These are phyloP conservation scores for Takakia lepidozioides DNA, from an alignment of 225 moss, liverwort and hornwort species.

Conservation along the genomic window DNA sequence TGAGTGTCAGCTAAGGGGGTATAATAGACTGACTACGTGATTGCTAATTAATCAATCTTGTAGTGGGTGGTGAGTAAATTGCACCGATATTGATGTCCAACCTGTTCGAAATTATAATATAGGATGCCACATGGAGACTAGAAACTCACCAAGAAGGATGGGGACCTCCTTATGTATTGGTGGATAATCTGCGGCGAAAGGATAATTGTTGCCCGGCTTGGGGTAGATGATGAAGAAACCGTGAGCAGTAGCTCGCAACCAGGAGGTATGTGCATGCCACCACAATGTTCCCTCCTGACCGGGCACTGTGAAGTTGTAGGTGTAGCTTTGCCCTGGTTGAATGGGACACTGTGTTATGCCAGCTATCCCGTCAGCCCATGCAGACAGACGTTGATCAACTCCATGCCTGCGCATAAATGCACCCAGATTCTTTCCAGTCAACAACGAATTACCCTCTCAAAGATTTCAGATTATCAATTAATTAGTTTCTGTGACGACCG, in stretches of 20 bases:
- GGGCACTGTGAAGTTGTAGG: slow-evolving; percentile 38
- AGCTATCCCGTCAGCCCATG: slow-evolving; percentile 59
- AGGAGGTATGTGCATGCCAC: slow-evolving; percentile 61
- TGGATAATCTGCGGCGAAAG: slow-evolving; percentile 25
- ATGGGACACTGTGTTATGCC: slow-evolving; percentile 61
- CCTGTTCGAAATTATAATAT: too few species aligned
- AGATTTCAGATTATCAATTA: too few species aligned
- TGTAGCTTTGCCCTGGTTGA: slow-evolving; percentile 32
- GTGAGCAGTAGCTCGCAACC: slow-evolving; percentile 53
- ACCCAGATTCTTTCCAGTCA: too few species aligned
- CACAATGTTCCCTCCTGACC: slow-evolving; percentile 48
- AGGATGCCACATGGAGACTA: too few species aligned
- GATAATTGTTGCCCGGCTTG: slow-evolving; percentile 16
- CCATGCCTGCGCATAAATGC: slow-evolving; percentile 47
- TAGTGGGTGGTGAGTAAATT: too few species aligned
- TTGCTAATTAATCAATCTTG: too few species aligned
- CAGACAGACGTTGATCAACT: slow-evolving; percentile 24
- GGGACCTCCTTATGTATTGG: slow-evolving; percentile 21
- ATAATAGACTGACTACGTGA: too few species aligned
- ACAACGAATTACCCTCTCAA: too few species aligned
- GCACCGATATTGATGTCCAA: too few species aligned
- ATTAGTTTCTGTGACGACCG: too few species aligned
- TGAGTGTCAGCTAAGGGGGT: too few species aligned
- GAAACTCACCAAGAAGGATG: slow-evolving; percentile 42
- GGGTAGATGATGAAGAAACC: slow-evolving; percentile 48